A percentile compares a stretch with the other conserved stretches of the same genome.
Conservation (phyloP, 2,329 filamentous ascomycete genomes). For the Stenocarpella maydis region DNA sequence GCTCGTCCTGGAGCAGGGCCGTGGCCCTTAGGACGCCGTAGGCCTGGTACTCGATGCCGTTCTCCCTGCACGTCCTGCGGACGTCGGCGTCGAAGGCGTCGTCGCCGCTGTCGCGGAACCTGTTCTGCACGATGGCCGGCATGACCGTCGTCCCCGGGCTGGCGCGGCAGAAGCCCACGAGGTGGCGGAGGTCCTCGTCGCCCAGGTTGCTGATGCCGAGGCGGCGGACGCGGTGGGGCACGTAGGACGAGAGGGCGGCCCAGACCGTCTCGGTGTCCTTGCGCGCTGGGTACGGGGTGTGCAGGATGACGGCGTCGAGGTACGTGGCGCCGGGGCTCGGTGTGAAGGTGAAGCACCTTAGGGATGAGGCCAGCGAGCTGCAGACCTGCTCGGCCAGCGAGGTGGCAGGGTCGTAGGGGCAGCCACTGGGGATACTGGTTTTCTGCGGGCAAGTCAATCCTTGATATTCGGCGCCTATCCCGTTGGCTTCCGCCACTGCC, state of each 20-base stretch:
- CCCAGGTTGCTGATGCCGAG: conserved; percentile 81
- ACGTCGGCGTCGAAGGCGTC: conserved; percentile 68
- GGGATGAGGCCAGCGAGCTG: conserved; percentile 71
- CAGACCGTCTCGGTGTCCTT: conserved; percentile 69
- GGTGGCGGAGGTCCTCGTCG: conserved; percentile 61
- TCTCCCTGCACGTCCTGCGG: conserved; percentile 57
- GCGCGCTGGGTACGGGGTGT: conserved; percentile 61
- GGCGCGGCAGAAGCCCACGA: conserved; percentile 55
- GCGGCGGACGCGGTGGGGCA: conserved; percentile 68
- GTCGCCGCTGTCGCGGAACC: conserved; percentile 60
- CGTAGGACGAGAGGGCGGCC: conserved; percentile 70
- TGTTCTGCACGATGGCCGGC: conserved; percentile 73
- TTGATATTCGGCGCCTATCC: background rate
- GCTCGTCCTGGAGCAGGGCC: conserved; percentile 48
- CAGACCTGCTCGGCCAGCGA: conserved; percentile 71
- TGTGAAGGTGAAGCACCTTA: conserved; percentile 65
- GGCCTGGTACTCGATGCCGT: conserved; percentile 57
- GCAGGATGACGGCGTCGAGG: conserved; percentile 79
- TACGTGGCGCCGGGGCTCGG: conserved; percentile 49
- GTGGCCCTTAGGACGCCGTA: conserved; percentile 64
- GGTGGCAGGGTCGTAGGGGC: conserved; percentile 69
- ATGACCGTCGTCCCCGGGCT: conserved; percentile 55
- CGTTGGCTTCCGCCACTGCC: background rate
- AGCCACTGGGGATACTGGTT: conserved; percentile 54
- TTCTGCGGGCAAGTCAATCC: conserved; percentile 2